phyloP scores from a whole-genome alignment of 179 eudicot genomes.

The Beta corolliflora region DNA sequence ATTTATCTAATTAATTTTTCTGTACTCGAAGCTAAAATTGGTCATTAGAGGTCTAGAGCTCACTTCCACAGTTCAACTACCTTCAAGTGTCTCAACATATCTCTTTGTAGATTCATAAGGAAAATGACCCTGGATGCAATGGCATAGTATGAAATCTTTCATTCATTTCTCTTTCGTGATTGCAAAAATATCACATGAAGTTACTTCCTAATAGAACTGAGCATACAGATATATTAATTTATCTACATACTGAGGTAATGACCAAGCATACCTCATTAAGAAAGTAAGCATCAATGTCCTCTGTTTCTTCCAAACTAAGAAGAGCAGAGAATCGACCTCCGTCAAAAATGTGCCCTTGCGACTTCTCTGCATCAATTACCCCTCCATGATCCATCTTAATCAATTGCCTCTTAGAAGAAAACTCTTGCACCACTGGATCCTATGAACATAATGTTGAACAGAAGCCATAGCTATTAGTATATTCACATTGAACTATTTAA shows the following conservation, averaged over 20 bases:
- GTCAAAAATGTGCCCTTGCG: constrained; percentile 24
- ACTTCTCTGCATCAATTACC: constrained; percentile 13
- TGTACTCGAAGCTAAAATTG: not conserved
- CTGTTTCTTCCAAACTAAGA: constrained; percentile 27
- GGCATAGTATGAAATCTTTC: not conserved
- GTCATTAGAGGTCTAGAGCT: not conserved
- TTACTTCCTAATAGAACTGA: not conserved
- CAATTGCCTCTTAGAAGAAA: constrained; percentile 6
- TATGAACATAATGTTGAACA: constrained; percentile 13
- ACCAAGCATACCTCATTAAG: constrained; percentile 29
- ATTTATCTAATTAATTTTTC: not conserved
- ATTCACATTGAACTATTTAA: not conserved
- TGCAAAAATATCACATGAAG: constrained; percentile 2
- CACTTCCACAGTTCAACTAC: not conserved
- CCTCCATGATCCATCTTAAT: constrained; percentile 9
- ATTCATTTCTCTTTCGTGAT: not conserved
- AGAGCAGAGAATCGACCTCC: constrained; percentile 29
- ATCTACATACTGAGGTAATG: not conserved
- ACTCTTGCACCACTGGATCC: constrained; percentile 12
- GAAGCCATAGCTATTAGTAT: constrained; percentile 5
- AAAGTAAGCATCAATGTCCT: constrained; percentile 30
- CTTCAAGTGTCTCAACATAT: not conserved
- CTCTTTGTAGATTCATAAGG: not conserved
- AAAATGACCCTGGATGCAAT: constrained; percentile 6
- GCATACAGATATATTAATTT: not conserved